Evolutionary conservation across 2,329 filamentous ascomycete genomes (phyloP).

Genomic region (Xylogone sp.): DNA sequence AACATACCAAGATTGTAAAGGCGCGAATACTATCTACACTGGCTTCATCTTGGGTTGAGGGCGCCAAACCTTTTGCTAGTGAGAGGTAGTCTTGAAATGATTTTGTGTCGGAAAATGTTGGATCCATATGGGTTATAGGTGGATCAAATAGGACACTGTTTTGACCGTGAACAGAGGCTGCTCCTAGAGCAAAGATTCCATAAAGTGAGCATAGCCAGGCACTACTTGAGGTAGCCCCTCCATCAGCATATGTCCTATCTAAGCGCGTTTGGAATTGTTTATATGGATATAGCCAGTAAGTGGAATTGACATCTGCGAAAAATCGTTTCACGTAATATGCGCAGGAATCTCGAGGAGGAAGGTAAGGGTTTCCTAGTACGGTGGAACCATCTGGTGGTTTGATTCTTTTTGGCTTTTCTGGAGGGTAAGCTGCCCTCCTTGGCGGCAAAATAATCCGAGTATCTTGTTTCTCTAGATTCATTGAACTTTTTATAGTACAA

Average conservation of each 20-base stretch:
- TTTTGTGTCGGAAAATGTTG: slow-evolving; percentile 4
- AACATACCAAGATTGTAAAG: slow-evolving; percentile 12
- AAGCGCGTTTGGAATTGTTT: slow-evolving; percentile 15
- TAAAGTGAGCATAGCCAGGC: slow-evolving; percentile 17
- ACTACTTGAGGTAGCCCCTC: slow-evolving; percentile 5
- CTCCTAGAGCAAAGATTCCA: slow-evolving; percentile 15
- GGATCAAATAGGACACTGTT: not conserved
- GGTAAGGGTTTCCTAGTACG: slow-evolving; percentile 5
- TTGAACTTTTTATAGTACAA: slow-evolving; percentile 13
- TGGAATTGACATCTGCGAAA: slow-evolving; percentile 16
- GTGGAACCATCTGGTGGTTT: slow-evolving; percentile 1
- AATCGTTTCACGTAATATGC: slow-evolving; percentile 14
- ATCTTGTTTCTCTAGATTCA: slow-evolving; percentile 10
- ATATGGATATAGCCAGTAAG: slow-evolving; percentile 15
- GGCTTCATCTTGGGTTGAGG: slow-evolving; percentile 14
- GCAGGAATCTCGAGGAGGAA: slow-evolving; percentile 12
- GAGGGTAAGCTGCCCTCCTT: slow-evolving; percentile 11
- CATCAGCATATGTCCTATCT: slow-evolving; percentile 11
- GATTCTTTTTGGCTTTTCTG: slow-evolving; percentile 9
- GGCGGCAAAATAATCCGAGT: slow-evolving; percentile 12
- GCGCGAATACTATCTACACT: slow-evolving; percentile 17
- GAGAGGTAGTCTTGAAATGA: slow-evolving; percentile 12
- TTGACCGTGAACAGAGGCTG: slow-evolving; percentile 3
- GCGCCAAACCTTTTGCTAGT: slow-evolving; percentile 13
- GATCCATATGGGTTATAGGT: slow-evolving; percentile 1